A percentile compares a stretch with the other conserved stretches of the same genome.
These are phyloP conservation scores for Gypsophila paniculata DNA, from an alignment of 179 eudicot genomes.

Conservation along the genomic window DNA sequence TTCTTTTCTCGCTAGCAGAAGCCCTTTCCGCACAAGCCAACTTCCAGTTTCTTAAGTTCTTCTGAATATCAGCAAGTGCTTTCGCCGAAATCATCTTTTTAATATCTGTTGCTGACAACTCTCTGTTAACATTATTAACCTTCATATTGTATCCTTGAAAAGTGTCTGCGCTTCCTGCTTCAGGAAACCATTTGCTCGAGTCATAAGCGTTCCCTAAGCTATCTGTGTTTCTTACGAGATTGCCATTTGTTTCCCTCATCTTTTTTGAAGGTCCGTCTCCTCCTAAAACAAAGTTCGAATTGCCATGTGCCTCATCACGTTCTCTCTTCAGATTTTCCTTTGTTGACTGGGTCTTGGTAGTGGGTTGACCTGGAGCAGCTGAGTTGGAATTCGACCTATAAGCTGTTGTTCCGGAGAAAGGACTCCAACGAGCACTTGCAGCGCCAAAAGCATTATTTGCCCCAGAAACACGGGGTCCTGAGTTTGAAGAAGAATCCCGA, in stretches of 20 bases:
- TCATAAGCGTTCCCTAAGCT: slow-evolving; percentile 14
- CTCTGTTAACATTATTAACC: slow-evolving; percentile 16
- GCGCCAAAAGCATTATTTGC: slow-evolving; percentile 13
- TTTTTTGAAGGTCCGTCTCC: slow-evolving; percentile 19
- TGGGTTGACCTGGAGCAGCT: slow-evolving; percentile 14
- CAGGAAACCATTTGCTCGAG: slow-evolving; percentile 16
- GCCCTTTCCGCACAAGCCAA: slow-evolving; percentile 22
- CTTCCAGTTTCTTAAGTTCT: slow-evolving; percentile 40
- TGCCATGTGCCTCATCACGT: slow-evolving; percentile 20
- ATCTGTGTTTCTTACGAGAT: slow-evolving; percentile 21
- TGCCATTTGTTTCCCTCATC: slow-evolving; percentile 21
- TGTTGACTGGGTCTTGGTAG: neutral
- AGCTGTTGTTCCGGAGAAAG: slow-evolving; percentile 27
- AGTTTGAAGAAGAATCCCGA: slow-evolving; percentile 16
- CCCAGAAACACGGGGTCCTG: slow-evolving; percentile 15
- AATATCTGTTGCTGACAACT: slow-evolving; percentile 30
- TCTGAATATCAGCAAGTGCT: slow-evolving; percentile 45
- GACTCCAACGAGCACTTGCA: slow-evolving; percentile 33
- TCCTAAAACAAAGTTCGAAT: slow-evolving; percentile 7
- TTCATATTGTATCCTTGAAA: slow-evolving; percentile 13
- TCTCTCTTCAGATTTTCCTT: slow-evolving; percentile 26
- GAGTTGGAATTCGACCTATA: slow-evolving; percentile 13
- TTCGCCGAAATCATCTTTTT: slow-evolving; percentile 51
- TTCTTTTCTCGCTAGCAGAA: slow-evolving; percentile 35
- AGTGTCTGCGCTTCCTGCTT: slow-evolving; percentile 5